These are phyloP conservation scores for Cladophialophora psammophila DNA, from an alignment of 2,329 filamentous ascomycete genomes.

Conservation along the genomic window DNA sequence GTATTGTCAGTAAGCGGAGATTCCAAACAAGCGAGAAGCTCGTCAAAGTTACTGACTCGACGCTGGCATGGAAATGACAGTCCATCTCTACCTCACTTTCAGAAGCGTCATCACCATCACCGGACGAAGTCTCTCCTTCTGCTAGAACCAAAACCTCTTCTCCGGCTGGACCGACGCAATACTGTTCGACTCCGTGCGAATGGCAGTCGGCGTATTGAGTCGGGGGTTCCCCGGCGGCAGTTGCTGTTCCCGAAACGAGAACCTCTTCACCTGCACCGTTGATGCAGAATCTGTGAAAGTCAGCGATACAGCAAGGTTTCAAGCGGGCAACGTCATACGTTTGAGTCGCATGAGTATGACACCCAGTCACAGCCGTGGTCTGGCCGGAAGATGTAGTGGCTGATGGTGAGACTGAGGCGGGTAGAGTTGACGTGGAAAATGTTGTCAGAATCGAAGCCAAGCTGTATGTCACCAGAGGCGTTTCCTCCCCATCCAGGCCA, in stretches of 20 bases:
- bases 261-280: constrained; percentile 48
- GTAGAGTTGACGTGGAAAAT: constrained; percentile 25
- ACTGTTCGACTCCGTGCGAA: constrained; percentile 65
- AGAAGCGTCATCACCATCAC: constrained; percentile 42
- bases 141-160: constrained; percentile 66
- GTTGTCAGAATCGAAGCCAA: constrained; percentile 32
- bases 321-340: constrained; percentile 47
- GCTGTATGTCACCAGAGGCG: constrained; percentile 40
- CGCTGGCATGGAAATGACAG: constrained; percentile 78
- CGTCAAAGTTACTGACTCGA: constrained; percentile 65
- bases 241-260: constrained; percentile 54
- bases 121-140: constrained; percentile 42
- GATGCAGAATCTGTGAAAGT: constrained; percentile 42
- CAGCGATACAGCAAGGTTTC: constrained; percentile 34
- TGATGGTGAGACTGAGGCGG: constrained; percentile 41
- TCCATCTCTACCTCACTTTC: constrained; percentile 51
- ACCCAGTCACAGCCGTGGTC: constrained; percentile 60
- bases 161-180: constrained; percentile 66
- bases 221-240: constrained; percentile 63
- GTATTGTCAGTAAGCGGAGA: constrained; percentile 56
- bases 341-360: constrained; percentile 57
- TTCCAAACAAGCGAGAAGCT: not conserved
- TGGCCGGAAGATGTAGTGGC: constrained; percentile 43
- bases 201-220: constrained; percentile 72
- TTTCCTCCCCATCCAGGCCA: constrained; percentile 44